phyloP scores from a whole-genome alignment of 176 grass and related monocot genomes.

The Rhynchospora breviuscula region DNA sequence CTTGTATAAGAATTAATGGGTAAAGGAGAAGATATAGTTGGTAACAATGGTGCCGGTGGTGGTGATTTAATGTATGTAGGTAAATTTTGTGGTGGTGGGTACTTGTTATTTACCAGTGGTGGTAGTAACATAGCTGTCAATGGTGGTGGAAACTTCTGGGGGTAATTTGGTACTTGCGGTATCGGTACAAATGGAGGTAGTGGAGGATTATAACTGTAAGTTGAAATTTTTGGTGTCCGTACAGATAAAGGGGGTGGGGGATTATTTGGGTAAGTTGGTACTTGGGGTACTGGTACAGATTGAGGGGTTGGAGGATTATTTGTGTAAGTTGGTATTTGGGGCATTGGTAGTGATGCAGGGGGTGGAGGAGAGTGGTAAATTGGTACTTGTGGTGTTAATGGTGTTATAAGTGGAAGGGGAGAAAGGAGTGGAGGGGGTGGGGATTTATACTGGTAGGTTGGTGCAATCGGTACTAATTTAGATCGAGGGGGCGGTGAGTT shows the following conservation, averaged over 20 bases:
- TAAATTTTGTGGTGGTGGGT: constrained; percentile 11
- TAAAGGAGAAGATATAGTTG: neutral
- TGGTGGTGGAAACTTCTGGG: constrained; percentile 30
- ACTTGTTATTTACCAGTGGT: neutral
- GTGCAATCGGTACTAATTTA: constrained; percentile 29
- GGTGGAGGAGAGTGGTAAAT: constrained; percentile 30
- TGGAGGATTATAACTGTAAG: constrained; percentile 6
- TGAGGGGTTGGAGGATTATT: constrained; percentile 32
- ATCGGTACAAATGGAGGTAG: constrained; percentile 9
- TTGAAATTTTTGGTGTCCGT: constrained; percentile 2
- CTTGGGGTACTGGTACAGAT: neutral
- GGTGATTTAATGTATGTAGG: constrained; percentile 26
- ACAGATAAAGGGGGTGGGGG: constrained; percentile 14
- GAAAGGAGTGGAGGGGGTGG: constrained; percentile 5
- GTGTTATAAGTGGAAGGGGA: neutral
- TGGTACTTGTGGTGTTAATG: neutral
- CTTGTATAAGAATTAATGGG: neutral
- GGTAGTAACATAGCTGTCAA: neutral
- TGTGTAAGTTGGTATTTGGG: neutral
- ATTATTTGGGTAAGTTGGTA: neutral
- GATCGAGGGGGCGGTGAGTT: constrained; percentile 29
- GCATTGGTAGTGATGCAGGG: constrained; percentile 10
- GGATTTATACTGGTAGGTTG: constrained; percentile 17
- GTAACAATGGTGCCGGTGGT: constrained; percentile 25
- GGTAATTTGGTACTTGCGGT: constrained; percentile 27